Evolutionary conservation across 75 land plant genomes (phyloP).

Genomic region (Pinus tabuliformis): DNA sequence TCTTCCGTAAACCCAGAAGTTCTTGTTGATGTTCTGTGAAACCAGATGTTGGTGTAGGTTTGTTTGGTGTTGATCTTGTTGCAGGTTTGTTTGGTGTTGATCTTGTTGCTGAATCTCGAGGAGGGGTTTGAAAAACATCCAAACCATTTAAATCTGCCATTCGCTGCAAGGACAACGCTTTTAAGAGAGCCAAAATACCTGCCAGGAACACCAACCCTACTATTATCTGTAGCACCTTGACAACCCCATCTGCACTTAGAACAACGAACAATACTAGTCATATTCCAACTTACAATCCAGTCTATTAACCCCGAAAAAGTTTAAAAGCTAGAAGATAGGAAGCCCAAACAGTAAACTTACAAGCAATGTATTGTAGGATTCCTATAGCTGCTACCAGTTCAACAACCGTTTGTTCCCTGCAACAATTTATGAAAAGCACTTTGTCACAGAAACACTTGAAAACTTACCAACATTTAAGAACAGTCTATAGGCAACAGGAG

Average conservation of each 20-base stretch:
- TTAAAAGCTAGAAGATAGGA: neutral
- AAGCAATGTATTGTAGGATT: slow-evolving; percentile 27
- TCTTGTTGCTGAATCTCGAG: slow-evolving; percentile 22
- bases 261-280: neutral
- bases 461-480: neutral
- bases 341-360: slow-evolving; percentile 34
- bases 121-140: slow-evolving; percentile 9
- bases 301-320: neutral
- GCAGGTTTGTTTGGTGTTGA: slow-evolving; percentile 5
- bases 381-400: slow-evolving; percentile 18
- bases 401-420: slow-evolving; percentile 42
- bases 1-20: slow-evolving; percentile 51
- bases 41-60: slow-evolving; percentile 11
- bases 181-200: slow-evolving; percentile 44
- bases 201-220: slow-evolving; percentile 38
- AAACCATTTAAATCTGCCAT: slow-evolving; percentile 22
- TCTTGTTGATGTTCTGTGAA: slow-evolving; percentile 53
- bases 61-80: slow-evolving; percentile 2
- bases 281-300: neutral
- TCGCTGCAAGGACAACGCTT: slow-evolving; percentile 40
- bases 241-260: slow-evolving; percentile 37
- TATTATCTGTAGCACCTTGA: slow-evolving; percentile 27
- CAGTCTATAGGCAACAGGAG: too few relatives aligned
- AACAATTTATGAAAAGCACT: slow-evolving; percentile 2
- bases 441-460: neutral